Evolutionary conservation across 441 rosid species (phyloP), one percentile per base, ranked within the genome.

Genomic region (Populus hybrid): DNA sequence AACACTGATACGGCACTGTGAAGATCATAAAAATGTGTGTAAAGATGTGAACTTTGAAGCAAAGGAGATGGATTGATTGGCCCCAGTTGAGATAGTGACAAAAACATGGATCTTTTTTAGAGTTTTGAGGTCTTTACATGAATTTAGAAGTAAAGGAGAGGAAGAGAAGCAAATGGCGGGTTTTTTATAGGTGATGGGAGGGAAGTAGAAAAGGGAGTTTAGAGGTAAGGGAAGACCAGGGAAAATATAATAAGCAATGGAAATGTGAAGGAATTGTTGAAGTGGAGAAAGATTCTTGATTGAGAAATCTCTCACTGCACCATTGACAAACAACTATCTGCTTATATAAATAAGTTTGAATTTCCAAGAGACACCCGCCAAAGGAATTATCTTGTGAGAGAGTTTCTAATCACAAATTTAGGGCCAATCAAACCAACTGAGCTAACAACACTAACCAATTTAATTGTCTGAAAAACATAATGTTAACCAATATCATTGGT

Each of bases 61-160:
- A 61, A 56, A 56, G 80, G 77, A 78, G 50, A 16, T 18, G 23
- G 78, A 64, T 12, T 68, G 29, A 56, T 26, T 8, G 23, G n/a
- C n/a, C 64, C 66, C 72, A 35, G 42, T 42, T 23, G 74, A 68
- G 56, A 80, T 12, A 7, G 77, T 11, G 11, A 77, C 28, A 63
- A 64, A 72, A 33, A 77, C 83, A 64, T 77, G 79, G 73, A 83
- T 72, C 75, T 84, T 84, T 53, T 84, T 86, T 45, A 81, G 84
- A 76, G 77, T 79, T 50, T 82, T 69, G 74, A 56, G 87, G 75
- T 69, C 83, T 83, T 72, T 81, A 76, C 90, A 86, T 85, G 80
- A 78, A 76, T 31, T 12, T n/a, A 45, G 67, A 65, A 71, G 69
- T 66, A 69, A 66, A 14, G 16, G 33, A 12, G 66, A 67, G 40